These are phyloP conservation scores for Cryphonectria parasitica DNA, from an alignment of 2,329 filamentous ascomycete species.

Conservation along the genomic window DNA sequence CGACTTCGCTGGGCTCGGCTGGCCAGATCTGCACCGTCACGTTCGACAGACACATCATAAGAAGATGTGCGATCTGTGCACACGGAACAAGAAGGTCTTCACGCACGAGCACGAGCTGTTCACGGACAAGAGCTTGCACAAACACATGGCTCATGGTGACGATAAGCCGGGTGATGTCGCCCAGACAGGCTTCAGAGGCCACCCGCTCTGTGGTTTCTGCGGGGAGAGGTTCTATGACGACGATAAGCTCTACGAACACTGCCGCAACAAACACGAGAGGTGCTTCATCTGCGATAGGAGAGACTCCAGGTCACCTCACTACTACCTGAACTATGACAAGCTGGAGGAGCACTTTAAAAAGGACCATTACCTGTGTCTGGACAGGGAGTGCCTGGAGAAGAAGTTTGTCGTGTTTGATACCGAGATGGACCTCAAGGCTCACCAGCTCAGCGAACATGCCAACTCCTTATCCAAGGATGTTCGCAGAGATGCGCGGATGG, in stretches of 20 bases:
- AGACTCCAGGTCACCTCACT: conserved; percentile 75
- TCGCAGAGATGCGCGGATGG: conserved; percentile 78
- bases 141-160: conserved; percentile 89
- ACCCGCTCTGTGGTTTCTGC: conserved; percentile 94
- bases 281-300: conserved; percentile 90
- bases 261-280: conserved; percentile 89
- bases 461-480: conserved; percentile 80
- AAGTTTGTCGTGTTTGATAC: conserved; percentile 97
- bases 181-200: conserved; percentile 94
- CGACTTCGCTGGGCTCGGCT: conserved; percentile 76
- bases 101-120: conserved; percentile 97
- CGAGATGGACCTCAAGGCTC: conserved; percentile 91
- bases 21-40: conserved; percentile 68
- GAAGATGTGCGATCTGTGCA: conserved; percentile 88
- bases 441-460: conserved; percentile 84
- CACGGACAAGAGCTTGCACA: conserved; percentile 75
- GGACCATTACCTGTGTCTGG: conserved; percentile 84
- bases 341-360: conserved; percentile 85
- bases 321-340: conserved; percentile 86
- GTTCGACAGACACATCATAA: conserved; percentile 82
- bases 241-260: conserved; percentile 93
- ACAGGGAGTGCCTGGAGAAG: conserved; percentile 90
- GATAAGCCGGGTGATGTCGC: conserved; percentile 87
- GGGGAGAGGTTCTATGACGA: conserved; percentile 91
- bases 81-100: conserved; percentile 95